Conservation (phyloP, 2,329 filamentous ascomycete genomes). For the Lasiodiplodia sp. region DNA sequence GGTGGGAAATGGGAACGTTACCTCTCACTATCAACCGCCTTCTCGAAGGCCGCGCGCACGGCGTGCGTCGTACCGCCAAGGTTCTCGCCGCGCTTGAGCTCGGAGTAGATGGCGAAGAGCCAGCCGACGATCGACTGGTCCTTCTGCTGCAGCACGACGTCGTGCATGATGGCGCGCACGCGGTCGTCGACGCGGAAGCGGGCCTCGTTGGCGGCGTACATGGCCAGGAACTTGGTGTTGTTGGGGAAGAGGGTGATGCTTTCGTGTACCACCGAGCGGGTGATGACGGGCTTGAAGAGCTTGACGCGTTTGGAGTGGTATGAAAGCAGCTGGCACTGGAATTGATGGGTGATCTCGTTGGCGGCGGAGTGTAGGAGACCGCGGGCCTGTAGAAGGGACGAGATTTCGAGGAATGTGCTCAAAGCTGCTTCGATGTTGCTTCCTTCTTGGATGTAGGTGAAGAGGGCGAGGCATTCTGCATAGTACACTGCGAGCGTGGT, state of each 20-base stretch:
- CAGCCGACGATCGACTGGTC: slow-evolving; percentile 56
- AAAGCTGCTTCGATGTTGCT: slow-evolving; percentile 48
- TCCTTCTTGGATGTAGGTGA: slow-evolving; percentile 68
- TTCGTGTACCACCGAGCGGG: slow-evolving; percentile 67
- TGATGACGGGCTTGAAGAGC: slow-evolving; percentile 70
- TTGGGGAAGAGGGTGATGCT: slow-evolving; percentile 72
- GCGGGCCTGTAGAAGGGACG: slow-evolving; percentile 38
- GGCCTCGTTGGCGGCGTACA: slow-evolving; percentile 77
- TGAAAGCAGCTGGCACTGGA: slow-evolving; percentile 70
- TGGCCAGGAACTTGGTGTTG: slow-evolving; percentile 77
- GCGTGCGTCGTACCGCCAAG: slow-evolving; percentile 58
- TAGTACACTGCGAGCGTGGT: slow-evolving; percentile 56
- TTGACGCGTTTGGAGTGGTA: slow-evolving; percentile 68
- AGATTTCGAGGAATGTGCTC: slow-evolving; percentile 43
- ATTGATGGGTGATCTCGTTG: slow-evolving; percentile 74
- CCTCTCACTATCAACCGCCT: slow-evolving; percentile 51
- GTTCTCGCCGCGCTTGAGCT: slow-evolving; percentile 55
- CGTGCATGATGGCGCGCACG: slow-evolving; percentile 69
- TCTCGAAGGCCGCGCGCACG: slow-evolving; percentile 63
- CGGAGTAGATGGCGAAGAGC: slow-evolving; percentile 63
- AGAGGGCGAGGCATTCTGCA: slow-evolving; percentile 69
- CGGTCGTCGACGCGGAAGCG: slow-evolving; percentile 78
- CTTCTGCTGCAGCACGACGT: slow-evolving; percentile 44
- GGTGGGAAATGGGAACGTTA: neutral
- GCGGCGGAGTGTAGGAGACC: slow-evolving; percentile 37